A percentile compares a stretch with the other conserved stretches of the same genome.
These are phyloP conservation scores for Globisporangium canariense DNA, from an alignment of 352 stramenopile genomes.

Conservation along the genomic window DNA sequence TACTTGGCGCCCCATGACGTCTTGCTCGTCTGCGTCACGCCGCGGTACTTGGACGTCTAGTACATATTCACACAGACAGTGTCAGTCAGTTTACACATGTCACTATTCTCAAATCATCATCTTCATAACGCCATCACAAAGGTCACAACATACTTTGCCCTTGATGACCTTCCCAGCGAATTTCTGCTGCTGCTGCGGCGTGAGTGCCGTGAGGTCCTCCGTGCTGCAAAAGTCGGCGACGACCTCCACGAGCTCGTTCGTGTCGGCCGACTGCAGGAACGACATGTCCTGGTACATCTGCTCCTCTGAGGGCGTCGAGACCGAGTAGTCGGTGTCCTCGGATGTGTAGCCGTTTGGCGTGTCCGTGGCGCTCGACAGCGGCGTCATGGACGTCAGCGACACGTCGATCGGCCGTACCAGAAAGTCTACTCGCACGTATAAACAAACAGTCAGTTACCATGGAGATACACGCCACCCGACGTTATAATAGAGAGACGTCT, in stretches of 20 bases:
- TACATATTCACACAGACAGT: background rate
- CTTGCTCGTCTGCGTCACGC: slow-evolving; percentile 84
- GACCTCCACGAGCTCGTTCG: slow-evolving; percentile 57
- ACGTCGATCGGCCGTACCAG: slow-evolving; percentile 14
- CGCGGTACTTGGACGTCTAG: slow-evolving; percentile 85
- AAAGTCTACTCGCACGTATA: slow-evolving; percentile 31
- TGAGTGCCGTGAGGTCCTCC: slow-evolving; percentile 44
- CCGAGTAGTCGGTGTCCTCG: slow-evolving; percentile 82
- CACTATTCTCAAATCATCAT: background rate
- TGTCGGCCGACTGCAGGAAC: slow-evolving; percentile 56
- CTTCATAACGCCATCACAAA: background rate
- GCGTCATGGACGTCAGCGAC: slow-evolving; percentile 22
- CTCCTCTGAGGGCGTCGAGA: slow-evolving; percentile 59
- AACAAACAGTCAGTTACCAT: slow-evolving; percentile 2
- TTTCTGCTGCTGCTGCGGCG: slow-evolving; percentile 43
- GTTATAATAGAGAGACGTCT: background rate
- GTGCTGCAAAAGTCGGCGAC: slow-evolving; percentile 49
- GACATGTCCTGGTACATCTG: slow-evolving; percentile 78
- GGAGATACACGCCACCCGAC: background rate
- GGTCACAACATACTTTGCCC: slow-evolving; percentile 44
- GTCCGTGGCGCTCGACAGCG: slow-evolving; percentile 24
- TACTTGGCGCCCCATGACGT: slow-evolving; percentile 88
- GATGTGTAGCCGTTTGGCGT: slow-evolving; percentile 82
- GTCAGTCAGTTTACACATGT: background rate
- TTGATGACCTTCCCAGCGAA: slow-evolving; percentile 80